These are phyloP conservation scores for Puccinia horiana DNA, from an alignment of 1,284 basidiomycete species.

Conservation along the genomic window DNA sequence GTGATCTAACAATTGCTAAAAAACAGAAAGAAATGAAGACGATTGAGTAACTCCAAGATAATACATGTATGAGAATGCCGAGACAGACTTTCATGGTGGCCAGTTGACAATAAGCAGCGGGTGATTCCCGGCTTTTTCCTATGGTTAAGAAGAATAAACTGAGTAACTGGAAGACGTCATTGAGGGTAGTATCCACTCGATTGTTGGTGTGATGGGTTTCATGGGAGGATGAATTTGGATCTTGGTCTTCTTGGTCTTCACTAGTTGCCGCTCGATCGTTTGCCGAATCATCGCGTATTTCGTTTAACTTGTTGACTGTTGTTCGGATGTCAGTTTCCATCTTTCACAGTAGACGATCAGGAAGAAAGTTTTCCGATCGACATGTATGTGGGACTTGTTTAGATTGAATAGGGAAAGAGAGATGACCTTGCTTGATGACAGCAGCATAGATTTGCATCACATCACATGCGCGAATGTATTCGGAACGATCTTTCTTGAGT, in stretches of 20 bases:
- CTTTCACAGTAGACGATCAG: constrained; percentile 13
- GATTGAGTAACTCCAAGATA: constrained; percentile 31
- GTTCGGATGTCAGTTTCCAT: not conserved
- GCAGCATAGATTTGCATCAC: constrained; percentile 90
- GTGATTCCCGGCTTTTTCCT: constrained; percentile 86
- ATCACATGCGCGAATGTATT: constrained; percentile 87
- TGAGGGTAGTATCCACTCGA: constrained; percentile 83
- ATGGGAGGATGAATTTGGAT: constrained; percentile 43
- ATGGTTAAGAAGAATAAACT: constrained; percentile 62
- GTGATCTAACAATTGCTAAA: constrained; percentile 82
- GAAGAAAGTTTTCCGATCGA: constrained; percentile 52
- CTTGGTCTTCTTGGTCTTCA: constrained; percentile 41
- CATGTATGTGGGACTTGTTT: no score
- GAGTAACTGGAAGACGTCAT: constrained; percentile 77
- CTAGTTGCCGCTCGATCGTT: constrained; percentile 36
- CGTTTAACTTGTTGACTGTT: constrained; percentile 85
- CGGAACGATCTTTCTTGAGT: constrained; percentile 81
- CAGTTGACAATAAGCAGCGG: constrained; percentile 89
- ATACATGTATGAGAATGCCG: not conserved
- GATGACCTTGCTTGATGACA: constrained; percentile 82
- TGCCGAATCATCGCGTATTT: constrained; percentile 71
- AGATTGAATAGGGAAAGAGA: not conserved
- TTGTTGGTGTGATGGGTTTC: constrained; percentile 61
- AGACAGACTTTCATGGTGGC: constrained; percentile 83
- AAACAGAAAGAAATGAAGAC: not conserved